Conservation (phyloP, 2,329 filamentous ascomycete species). For the Aspergillus arachidicola region DNA sequence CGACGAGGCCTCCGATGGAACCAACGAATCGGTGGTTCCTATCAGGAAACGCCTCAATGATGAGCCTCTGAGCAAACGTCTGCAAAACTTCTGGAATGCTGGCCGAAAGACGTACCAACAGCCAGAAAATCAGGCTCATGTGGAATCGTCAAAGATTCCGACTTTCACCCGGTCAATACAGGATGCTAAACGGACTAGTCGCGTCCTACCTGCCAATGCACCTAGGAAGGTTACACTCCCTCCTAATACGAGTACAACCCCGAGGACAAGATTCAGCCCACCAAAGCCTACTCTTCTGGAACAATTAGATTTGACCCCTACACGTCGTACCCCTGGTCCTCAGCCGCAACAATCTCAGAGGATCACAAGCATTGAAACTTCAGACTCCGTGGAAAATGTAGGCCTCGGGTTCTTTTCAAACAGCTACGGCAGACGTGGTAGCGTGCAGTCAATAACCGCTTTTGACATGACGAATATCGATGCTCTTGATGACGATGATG, state of each 20-base stretch:
- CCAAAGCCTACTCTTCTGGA: slow-evolving; percentile 44
- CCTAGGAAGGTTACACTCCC: slow-evolving; percentile 36
- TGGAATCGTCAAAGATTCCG: slow-evolving; percentile 21
- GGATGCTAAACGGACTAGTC: slow-evolving; percentile 26
- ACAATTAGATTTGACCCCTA: slow-evolving; percentile 40
- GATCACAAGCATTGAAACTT: slow-evolving; percentile 21
- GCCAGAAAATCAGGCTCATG: slow-evolving; percentile 20
- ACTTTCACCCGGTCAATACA: slow-evolving; percentile 17
- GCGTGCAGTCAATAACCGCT: slow-evolving; percentile 29
- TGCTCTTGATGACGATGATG: slow-evolving; percentile 33
- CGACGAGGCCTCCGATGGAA: slow-evolving; percentile 32
- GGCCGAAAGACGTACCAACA: slow-evolving; percentile 31
- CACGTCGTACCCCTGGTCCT: slow-evolving; percentile 33
- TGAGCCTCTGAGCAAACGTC: slow-evolving; percentile 39
- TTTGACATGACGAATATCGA: slow-evolving; percentile 39
- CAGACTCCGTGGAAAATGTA: slow-evolving; percentile 24
- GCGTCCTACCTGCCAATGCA: slow-evolving; percentile 26
- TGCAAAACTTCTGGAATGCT: slow-evolving; percentile 43
- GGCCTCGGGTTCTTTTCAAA: slow-evolving; percentile 25
- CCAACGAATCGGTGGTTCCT: slow-evolving; percentile 31
- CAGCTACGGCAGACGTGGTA: slow-evolving; percentile 26
- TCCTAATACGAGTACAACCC: slow-evolving; percentile 37
- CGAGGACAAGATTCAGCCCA: slow-evolving; percentile 43
- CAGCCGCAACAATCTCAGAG: slow-evolving; percentile 29
- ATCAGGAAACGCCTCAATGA: slow-evolving; percentile 31